Conservation (phyloP, 768 basidiomycete species). For the Amanita phalloides region DNA sequence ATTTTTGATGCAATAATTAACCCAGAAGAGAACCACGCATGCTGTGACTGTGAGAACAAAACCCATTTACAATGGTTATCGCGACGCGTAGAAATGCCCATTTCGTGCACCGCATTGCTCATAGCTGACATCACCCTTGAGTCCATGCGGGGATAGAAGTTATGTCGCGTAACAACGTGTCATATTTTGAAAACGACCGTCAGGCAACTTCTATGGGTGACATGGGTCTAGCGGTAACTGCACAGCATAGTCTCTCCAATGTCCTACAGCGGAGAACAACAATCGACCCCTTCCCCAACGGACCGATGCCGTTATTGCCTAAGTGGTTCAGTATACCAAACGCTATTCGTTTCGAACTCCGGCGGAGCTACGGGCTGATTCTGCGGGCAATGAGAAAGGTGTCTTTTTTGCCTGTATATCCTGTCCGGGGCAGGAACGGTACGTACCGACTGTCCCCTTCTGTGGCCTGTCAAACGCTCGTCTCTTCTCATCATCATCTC, state of each 20-base stretch:
- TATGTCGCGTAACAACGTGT: too few relatives aligned
- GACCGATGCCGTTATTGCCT: conserved; percentile 12
- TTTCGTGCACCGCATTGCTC: too few relatives aligned
- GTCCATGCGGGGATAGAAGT: too few relatives aligned
- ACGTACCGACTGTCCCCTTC: conserved; percentile 78
- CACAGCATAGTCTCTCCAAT: background rate
- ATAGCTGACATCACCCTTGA: too few relatives aligned
- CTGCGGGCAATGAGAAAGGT: conserved; percentile 23
- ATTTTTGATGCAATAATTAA: too few relatives aligned
- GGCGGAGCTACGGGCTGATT: conserved; percentile 58
- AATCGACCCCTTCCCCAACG: background rate
- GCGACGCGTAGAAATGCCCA: too few relatives aligned
- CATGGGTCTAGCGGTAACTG: too few relatives aligned
- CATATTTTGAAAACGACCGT: too few relatives aligned
- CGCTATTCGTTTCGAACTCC: conserved; percentile 60
- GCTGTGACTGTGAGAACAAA: too few relatives aligned
- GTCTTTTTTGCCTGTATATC: background rate
- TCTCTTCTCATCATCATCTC: conserved; percentile 95
- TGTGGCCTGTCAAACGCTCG: conserved; percentile 75
- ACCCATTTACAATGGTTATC: too few relatives aligned
- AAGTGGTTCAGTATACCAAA: conserved; percentile 59
- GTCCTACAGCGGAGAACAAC: background rate
- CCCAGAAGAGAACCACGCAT: too few relatives aligned
- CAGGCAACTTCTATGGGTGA: too few relatives aligned
- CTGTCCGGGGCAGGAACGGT: conserved; percentile 6